These are phyloP conservation scores for Polyporus arcularius DNA, from an alignment of 768 basidiomycete genomes.

Conservation along the genomic window DNA sequence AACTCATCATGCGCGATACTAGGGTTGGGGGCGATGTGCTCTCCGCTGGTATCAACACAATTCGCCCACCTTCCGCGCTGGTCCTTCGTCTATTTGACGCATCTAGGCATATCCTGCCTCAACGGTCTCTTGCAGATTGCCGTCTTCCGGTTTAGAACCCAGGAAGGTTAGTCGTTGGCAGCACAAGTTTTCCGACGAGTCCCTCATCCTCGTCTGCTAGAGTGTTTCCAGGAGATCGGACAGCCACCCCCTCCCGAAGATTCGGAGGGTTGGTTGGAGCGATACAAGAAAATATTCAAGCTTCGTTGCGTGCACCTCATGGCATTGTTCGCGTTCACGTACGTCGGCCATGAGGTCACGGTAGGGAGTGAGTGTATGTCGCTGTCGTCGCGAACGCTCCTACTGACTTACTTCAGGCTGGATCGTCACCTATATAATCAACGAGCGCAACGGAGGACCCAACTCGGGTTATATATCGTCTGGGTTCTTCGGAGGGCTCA, in stretches of 20 bases:
- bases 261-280: conserved; percentile 29
- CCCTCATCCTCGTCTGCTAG: not conserved
- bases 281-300: conserved; percentile 37
- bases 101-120: conserved; percentile 26
- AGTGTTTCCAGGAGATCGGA: conserved; percentile 27
- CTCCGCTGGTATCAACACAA: conserved; percentile 54
- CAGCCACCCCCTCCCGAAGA: conserved; percentile 31
- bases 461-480: conserved; percentile 45
- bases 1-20: not conserved
- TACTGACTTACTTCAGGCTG: conserved; percentile 32
- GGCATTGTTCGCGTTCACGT: conserved; percentile 41
- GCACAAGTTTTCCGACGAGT: not conserved
- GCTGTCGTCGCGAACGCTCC: not conserved
- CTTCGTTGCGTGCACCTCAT: conserved; percentile 38
- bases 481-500: conserved; percentile 45
- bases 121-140: conserved; percentile 17
- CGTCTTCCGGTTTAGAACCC: conserved; percentile 30
- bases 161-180: conserved; percentile 29
- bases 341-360: conserved; percentile 45
- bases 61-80: conserved; percentile 41
- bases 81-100: conserved; percentile 45
- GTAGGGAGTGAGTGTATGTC: conserved; percentile 36
- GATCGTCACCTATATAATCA: conserved; percentile 47
- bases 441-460: conserved; percentile 38
- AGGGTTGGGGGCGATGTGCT: conserved; percentile 44